phyloP scores from a whole-genome alignment of 257 asterid species.

The Nicotiana sylvestris region DNA sequence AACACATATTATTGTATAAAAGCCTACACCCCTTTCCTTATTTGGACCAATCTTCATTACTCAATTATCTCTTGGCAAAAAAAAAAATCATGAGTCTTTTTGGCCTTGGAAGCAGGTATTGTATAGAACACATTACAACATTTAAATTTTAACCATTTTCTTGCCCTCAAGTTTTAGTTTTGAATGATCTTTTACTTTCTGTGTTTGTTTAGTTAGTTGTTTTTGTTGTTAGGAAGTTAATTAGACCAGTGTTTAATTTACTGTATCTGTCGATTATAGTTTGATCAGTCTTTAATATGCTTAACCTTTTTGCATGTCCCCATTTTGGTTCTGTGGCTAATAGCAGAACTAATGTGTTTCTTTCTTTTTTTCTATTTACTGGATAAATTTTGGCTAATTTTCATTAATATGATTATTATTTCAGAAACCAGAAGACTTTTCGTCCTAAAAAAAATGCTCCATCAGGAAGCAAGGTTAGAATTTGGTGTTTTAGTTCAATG shows the following conservation, averaged over 20 bases:
- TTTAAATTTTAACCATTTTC: background rate
- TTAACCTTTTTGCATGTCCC: background rate
- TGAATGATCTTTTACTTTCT: background rate
- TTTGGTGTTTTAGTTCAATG: background rate
- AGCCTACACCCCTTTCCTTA: background rate
- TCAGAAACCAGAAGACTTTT: slow-evolving; percentile 84
- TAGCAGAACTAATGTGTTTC: background rate
- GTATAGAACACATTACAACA: background rate
- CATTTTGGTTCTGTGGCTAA: background rate
- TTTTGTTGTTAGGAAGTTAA: background rate
- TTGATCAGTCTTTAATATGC: background rate
- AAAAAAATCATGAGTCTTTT: slow-evolving; percentile 38
- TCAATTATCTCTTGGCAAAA: background rate
- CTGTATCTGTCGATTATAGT: background rate
- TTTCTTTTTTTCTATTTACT: too few species aligned
- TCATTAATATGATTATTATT: background rate
- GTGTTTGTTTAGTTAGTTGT: background rate
- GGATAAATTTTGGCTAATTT: background rate
- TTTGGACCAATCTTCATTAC: background rate
- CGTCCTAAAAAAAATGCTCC: slow-evolving; percentile 95
- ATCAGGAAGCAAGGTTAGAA: slow-evolving; percentile 78
- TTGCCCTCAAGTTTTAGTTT: too few species aligned
- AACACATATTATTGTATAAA: background rate
- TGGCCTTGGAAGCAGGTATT: slow-evolving; percentile 50
- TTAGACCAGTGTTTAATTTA: background rate